Evolutionary conservation across 2,329 filamentous ascomycete genomes (phyloP), one percentile per base, ranked within the genome.

Genomic region (Microdochium bolleyi): DNA sequence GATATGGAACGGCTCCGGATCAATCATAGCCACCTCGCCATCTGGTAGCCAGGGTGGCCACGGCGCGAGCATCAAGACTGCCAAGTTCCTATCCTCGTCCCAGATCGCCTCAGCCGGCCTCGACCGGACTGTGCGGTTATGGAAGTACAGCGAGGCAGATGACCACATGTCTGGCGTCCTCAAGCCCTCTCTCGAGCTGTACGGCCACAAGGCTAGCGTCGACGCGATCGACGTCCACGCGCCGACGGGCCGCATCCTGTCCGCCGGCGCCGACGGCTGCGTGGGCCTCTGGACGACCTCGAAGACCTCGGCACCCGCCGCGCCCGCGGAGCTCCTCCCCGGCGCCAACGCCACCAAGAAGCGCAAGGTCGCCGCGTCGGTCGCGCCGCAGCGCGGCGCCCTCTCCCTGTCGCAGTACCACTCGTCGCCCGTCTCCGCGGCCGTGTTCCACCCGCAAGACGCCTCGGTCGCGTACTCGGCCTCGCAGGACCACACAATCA

Each of bases 261-360:
- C 92, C 49, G 91, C 89, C 48, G 95, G 89, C 0, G 79, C 85
- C 55, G 94, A 97, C 68, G 85, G 90, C 63, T 83, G 76, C 51
- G 75, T 99, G 60, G 92, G 90, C n/a, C 74, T 97, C 54, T 99
- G 95, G 91, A 88, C 88, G 13, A 86, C 87, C 0, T 86, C 84
- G 59, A 90, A 92, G 67, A 78, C 84, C 30, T 83, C 87, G 32
- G 85, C 86, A 16, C 89, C 92, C 2, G 77, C 84, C 11, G 89
- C 89, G 8, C 86, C 90, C 13, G 74, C 84, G 34, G 75, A 76
- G 44, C 78, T 89, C 38, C 75, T 95, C 3, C 85, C 89, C 10
- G 81, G 82, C 44, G 81, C 81, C 27, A 80, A 83, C 58, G 76
- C 76, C 38, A 78, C 76, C 50, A 96, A 97, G 74, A 84, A 89